Evolutionary conservation across 2,329 filamentous ascomycete species (phyloP), one percentile per base, ranked within the genome.

Genomic region (Talaromyces sp.): DNA sequence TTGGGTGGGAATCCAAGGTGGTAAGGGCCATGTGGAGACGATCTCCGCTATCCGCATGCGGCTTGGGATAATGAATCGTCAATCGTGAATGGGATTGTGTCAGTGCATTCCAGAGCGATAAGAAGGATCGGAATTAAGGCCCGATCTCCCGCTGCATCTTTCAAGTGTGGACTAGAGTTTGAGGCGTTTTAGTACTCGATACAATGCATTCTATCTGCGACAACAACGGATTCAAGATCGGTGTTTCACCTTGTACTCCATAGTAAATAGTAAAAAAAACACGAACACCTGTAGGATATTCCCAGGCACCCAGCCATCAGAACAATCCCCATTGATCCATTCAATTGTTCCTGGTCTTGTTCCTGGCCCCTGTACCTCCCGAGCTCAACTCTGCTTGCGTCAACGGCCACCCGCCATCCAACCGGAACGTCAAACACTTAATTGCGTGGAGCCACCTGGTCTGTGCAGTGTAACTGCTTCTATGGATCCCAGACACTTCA

Each of bases 41-140:
- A 51, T 49, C 32, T 37, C 11, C 42, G 47, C 56, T 60, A 48
- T 59, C 59, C 54, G 61, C 52, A 62, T 62, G 60, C 61, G 51
- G 56, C 29, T 36, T 8, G 11, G 9, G 40, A 44, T 24, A 16
- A 20, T 42, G 24, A 13, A 27, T 42, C 17, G 20, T 39, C 16
- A 39, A 42, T 42, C 17, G 20, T 39, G 36, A 39, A 42, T 42
- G 17, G 11, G 20, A 42, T 42, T n/a, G 27, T 27, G 11, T 17
- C 20, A 19, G 14, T 20, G 19, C 37, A 13, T 8, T 11, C 3
- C 17, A 5, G 16, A n/a, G 19, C 4, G 16, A 17, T 19, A 19
- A 40, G 17, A 17, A 5, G n/a, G n/a, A n/a, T n/a, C n/a, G n/a
- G n/a, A n/a, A n/a, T n/a, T n/a, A n/a, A n/a, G n/a, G n/a, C n/a